Evolutionary conservation across 208 protist genomes (phyloP).

Genomic region (Entamoeba dispar): DNA sequence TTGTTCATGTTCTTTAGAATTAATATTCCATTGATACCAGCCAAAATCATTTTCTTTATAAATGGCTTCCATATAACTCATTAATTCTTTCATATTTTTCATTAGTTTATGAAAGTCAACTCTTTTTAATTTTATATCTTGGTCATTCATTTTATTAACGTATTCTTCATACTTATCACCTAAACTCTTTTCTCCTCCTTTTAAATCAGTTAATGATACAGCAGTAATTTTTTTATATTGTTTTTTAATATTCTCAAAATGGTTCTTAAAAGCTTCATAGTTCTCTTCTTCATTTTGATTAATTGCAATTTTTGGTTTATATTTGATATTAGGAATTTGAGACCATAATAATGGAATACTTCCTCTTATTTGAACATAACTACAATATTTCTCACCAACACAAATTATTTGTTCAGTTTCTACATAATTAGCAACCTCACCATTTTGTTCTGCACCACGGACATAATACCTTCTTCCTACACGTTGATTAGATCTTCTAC

Average conservation of each 20-base stretch:
- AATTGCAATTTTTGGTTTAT: conserved; percentile 5
- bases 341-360: conserved; percentile 42
- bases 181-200: background rate
- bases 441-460: background rate
- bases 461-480: background rate
- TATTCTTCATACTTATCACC: background rate
- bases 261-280: background rate
- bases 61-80: background rate
- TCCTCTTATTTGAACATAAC: conserved; percentile 19
- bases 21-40: background rate
- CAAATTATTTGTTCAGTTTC: background rate
- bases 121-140: background rate
- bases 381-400: background rate
- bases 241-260: background rate
- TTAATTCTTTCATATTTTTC: conserved; percentile 7
- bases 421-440: background rate
- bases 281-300: background rate
- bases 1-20: background rate
- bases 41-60: background rate
- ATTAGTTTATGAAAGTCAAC: conserved; percentile 15
- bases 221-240: background rate
- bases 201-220: background rate
- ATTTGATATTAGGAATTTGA: conserved; percentile 16
- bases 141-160: background rate
- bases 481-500: background rate